These are phyloP conservation scores for Starmerella bombi DNA, from an alignment of 805 yeast genomes.

Conservation along the genomic window DNA sequence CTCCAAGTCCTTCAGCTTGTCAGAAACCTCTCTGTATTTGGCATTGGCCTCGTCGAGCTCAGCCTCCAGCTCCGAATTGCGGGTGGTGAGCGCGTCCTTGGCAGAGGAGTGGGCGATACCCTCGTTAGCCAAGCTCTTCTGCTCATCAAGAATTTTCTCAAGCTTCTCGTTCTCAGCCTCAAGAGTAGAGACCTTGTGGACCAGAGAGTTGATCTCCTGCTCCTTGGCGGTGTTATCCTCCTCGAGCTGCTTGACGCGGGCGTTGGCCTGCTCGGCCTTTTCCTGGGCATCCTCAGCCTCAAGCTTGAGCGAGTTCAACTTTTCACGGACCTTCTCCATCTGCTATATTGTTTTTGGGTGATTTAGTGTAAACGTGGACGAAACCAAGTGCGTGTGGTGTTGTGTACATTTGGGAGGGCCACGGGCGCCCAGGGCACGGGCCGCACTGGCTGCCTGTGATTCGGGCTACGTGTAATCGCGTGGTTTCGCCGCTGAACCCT, in stretches of 20 bases:
- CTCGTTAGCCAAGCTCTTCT: conserved; percentile 80
- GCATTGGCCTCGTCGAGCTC: conserved; percentile 83
- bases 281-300: conserved; percentile 98
- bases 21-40: conserved; percentile 84
- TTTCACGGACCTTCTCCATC: conserved; percentile 24
- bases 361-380: no score
- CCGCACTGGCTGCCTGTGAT: no score
- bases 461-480: no score
- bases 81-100: conserved; percentile 83
- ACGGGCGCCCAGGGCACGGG: no score
- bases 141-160: conserved; percentile 58
- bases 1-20: conserved; percentile 87
- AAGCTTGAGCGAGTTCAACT: conserved; percentile 48
- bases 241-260: conserved; percentile 75
- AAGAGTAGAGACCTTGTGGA: conserved; percentile 79
- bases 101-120: conserved; percentile 76
- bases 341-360: not conserved
- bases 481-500: no score
- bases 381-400: no score
- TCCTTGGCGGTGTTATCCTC: conserved; percentile 87
- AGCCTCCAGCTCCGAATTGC: conserved; percentile 76
- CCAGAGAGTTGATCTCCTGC: conserved; percentile 83
- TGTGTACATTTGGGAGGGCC: no score
- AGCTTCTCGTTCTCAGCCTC: conserved; percentile 67
- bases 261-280: conserved; percentile 76